Evolutionary conservation across 345 rosid genomes (phyloP).

Genomic region (Melaleuca quinquenervia): DNA sequence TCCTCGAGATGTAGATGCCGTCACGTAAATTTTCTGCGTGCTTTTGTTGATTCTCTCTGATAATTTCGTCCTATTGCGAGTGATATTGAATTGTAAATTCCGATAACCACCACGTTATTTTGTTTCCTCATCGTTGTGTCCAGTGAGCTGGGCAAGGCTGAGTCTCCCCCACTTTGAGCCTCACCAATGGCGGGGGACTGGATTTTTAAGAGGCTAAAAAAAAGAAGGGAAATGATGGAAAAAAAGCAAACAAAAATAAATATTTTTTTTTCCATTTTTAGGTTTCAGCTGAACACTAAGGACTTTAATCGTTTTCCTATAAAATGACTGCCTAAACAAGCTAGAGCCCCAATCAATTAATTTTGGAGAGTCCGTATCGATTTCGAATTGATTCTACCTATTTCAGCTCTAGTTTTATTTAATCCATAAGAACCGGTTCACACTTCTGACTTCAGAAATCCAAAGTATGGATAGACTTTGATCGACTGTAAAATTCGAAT

Average conservation of each 20-base stretch:
- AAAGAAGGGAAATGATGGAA: too few relatives aligned
- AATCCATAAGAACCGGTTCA: neutral
- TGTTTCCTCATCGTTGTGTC: too few relatives aligned
- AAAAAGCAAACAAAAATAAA: too few relatives aligned
- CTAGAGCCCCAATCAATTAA: neutral
- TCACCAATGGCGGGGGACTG: too few relatives aligned
- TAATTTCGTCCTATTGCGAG: neutral
- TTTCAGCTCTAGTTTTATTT: neutral
- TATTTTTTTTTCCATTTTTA: too few relatives aligned
- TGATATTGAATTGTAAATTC: neutral
- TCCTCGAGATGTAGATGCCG: accelerated
- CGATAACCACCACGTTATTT: neutral
- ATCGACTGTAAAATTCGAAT: neutral
- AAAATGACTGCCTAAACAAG: neutral
- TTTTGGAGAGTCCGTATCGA: neutral
- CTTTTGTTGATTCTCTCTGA: neutral
- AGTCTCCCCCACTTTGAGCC: too few relatives aligned
- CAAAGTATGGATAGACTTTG: neutral
- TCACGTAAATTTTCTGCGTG: neutral
- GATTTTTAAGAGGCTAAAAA: too few relatives aligned
- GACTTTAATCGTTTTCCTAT: too few relatives aligned
- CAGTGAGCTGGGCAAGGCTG: too few relatives aligned
- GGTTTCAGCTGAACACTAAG: too few relatives aligned
- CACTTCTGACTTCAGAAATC: neutral
- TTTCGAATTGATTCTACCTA: neutral